These are phyloP conservation scores for Macrolepiota albuminosa DNA, from an alignment of 768 basidiomycete species.

Conservation along the genomic window DNA sequence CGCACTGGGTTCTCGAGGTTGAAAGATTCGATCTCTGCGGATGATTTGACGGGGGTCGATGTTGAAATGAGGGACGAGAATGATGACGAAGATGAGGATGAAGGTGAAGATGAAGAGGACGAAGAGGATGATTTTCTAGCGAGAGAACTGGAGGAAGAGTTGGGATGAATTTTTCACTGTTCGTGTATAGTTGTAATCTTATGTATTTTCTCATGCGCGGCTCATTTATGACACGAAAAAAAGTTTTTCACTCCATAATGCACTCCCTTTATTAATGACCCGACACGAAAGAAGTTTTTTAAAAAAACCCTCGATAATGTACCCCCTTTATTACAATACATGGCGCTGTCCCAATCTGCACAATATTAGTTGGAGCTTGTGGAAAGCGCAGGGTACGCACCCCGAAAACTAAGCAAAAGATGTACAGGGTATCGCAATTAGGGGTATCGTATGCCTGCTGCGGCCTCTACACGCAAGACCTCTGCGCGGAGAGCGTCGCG, in stretches of 20 bases:
- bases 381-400: no score
- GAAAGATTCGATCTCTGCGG: slow-evolving; percentile 60
- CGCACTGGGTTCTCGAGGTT: slow-evolving; percentile 62
- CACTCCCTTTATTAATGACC: no score
- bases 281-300: no score
- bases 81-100: slow-evolving; percentile 44
- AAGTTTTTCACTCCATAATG: no score
- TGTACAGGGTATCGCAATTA: neutral
- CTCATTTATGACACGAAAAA: no score
- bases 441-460: slow-evolving; percentile 47
- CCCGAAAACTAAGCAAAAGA: no score
- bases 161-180: slow-evolving; percentile 45
- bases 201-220: no score
- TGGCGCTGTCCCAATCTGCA: no score
- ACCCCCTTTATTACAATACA: no score
- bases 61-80: slow-evolving; percentile 32
- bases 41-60: slow-evolving; percentile 35
- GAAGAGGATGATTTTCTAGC: slow-evolving; percentile 78
- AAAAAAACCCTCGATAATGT: no score
- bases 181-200: no score
- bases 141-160: slow-evolving; percentile 73
- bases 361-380: no score
- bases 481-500: slow-evolving; percentile 66
- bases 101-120: slow-evolving; percentile 45
- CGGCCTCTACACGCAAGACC: slow-evolving; percentile 61